These are phyloP conservation scores for Apiospora arundinis DNA, from an alignment of 2,329 filamentous ascomycete species.

Conservation along the genomic window DNA sequence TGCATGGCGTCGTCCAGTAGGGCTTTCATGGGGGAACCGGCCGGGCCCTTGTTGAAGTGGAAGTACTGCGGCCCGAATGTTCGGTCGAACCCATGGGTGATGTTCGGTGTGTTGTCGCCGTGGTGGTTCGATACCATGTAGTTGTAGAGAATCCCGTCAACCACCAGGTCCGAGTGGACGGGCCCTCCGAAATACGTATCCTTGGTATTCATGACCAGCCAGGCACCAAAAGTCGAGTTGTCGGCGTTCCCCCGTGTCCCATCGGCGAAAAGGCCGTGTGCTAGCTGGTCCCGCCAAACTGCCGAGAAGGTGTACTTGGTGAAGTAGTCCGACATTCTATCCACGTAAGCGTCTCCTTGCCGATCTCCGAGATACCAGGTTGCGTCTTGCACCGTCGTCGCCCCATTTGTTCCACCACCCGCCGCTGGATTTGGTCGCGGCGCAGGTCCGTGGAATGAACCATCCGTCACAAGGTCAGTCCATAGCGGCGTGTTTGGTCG, in stretches of 20 bases:
- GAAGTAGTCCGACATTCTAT: constrained; percentile 65
- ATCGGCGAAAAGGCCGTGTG: constrained; percentile 62
- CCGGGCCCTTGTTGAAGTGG: constrained; percentile 64
- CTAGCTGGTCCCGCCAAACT: constrained; percentile 62
- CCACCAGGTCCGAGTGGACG: constrained; percentile 66
- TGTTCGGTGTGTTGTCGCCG: constrained; percentile 67
- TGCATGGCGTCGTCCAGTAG: constrained; percentile 61
- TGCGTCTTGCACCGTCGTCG: constrained; percentile 62
- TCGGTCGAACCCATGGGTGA: constrained; percentile 68
- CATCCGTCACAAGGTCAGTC: constrained; percentile 67
- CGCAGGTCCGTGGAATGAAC: constrained; percentile 52
- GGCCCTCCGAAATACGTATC: constrained; percentile 69
- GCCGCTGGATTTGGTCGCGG: constrained; percentile 53
- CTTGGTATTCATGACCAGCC: constrained; percentile 69
- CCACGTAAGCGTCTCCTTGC: constrained; percentile 60
- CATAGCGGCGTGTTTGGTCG: constrained; percentile 64
- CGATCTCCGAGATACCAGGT: constrained; percentile 66
- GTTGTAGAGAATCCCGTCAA: constrained; percentile 71
- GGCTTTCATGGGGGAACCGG: constrained; percentile 50
- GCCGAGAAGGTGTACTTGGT: constrained; percentile 70
- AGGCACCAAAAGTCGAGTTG: constrained; percentile 62
- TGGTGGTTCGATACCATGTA: constrained; percentile 69
- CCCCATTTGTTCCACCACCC: constrained; percentile 47
- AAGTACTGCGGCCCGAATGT: constrained; percentile 69
- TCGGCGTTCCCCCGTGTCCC: constrained; percentile 53